Percentiles rank a stretch among this genome's conserved stretches.
These are phyloP conservation scores for Boletus vinaceobasis DNA, from an alignment of 768 basidiomycete genomes.

Conservation along the genomic window DNA sequence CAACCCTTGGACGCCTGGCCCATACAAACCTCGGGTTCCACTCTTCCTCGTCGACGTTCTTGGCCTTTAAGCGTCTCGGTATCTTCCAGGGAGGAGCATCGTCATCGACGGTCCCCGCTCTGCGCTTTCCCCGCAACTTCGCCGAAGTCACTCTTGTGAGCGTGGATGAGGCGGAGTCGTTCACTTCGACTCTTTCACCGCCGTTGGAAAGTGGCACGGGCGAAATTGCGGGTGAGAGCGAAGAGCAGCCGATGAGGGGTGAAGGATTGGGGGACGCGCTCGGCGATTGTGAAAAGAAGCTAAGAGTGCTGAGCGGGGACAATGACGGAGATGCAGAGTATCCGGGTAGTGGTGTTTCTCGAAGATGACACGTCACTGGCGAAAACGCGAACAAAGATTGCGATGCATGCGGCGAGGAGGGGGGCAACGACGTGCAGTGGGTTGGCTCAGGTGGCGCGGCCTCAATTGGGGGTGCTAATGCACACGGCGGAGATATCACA, in stretches of 20 bases:
- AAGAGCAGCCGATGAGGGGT: neutral
- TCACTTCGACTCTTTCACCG: neutral
- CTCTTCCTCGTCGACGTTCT: conserved; percentile 20
- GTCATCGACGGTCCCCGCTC: neutral
- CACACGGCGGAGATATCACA: neutral
- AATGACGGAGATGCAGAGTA: conserved; percentile 5
- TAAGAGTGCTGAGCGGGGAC: conserved; percentile 16
- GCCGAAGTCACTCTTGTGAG: neutral
- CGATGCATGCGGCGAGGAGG: neutral
- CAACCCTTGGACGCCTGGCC: neutral
- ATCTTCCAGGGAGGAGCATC: neutral
- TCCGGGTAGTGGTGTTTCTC: neutral
- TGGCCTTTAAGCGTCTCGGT: conserved; percentile 10
- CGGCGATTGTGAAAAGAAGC: conserved; percentile 11
- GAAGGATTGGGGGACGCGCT: conserved; percentile 1
- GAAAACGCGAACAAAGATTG: conserved; percentile 1
- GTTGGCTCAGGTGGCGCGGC: neutral
- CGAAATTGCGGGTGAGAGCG: neutral
- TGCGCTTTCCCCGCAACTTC: conserved; percentile 14
- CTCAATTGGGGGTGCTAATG: neutral
- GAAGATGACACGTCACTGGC: neutral
- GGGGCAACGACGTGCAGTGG: neutral
- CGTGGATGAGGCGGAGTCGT: neutral
- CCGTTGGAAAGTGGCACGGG: neutral
- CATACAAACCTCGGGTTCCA: conserved; percentile 13